phyloP scores from a whole-genome alignment of 495 filamentous ascomycete genomes.

The Cercophora sp. region DNA sequence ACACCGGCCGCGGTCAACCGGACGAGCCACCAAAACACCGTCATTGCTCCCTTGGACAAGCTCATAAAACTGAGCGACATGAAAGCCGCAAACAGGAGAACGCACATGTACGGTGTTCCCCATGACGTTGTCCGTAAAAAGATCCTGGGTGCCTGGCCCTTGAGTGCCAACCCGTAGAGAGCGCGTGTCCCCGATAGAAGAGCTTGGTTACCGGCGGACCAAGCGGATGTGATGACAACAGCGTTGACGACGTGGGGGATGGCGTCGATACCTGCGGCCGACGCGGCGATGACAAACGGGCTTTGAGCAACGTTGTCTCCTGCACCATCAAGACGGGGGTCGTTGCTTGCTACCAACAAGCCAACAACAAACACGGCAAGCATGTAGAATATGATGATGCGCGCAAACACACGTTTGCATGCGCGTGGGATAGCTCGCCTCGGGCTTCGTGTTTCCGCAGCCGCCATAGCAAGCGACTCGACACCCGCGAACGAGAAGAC shows the following conservation, averaged over 20 bases:
- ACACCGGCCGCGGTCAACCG: conserved; percentile 52
- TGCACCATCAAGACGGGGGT: conserved; percentile 45
- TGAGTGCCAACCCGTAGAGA: conserved; percentile 58
- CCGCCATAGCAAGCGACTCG: conserved; percentile 60
- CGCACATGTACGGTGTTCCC: conserved; percentile 59
- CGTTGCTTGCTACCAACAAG: conserved; percentile 61
- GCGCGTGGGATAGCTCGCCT: conserved; percentile 66
- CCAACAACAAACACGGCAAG: conserved; percentile 67
- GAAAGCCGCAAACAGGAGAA: conserved; percentile 48
- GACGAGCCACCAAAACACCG: conserved; percentile 60
- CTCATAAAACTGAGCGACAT: conserved; percentile 58
- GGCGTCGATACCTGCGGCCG: conserved; percentile 58
- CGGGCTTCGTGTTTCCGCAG: conserved; percentile 70
- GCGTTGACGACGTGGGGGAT: conserved; percentile 64
- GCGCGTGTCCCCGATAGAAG: conserved; percentile 60
- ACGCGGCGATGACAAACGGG: conserved; percentile 70
- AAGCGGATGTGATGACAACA: conserved; percentile 67
- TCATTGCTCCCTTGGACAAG: conserved; percentile 51
- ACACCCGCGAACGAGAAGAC: conserved; percentile 58
- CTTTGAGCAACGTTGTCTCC: conserved; percentile 52
- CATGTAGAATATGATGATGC: conserved; percentile 70
- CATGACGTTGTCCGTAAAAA: conserved; percentile 56
- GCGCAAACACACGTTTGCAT: conserved; percentile 64
- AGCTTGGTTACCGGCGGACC: conserved; percentile 63
- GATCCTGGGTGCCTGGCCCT: conserved; percentile 54